Base-by-base conservation (phyloP, 176 grass and related monocot species). In the Elaeis guineensis region DNA sequence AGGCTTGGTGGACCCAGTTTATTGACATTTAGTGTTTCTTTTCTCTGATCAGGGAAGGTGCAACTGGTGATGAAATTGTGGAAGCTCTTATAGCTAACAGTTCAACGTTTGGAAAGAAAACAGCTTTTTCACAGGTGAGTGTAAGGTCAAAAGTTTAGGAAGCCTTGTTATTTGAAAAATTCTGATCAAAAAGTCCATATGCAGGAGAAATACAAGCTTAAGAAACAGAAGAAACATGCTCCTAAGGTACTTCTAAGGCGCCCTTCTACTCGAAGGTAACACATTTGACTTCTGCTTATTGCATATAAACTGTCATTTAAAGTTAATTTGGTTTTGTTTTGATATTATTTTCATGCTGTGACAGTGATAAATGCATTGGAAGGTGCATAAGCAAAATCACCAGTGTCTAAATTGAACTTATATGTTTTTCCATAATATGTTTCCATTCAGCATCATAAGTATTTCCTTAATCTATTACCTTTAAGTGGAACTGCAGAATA, bases 161-260 rank as follows among this genome's bases (percentile, higher is more conserved):
- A 11, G 5, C 26, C 16, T 22, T 21, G 4, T 72, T 28, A 32
- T 54, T 22, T 21, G 26, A 39, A 5, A 54, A 1, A 17, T 21
- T 21, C n/a, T 20, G 26, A 62, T 63, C 6, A 26, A 44, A 29
- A 4, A 54, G 8, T 51, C 62, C 17, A 8, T 55, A 2, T 32
- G 20, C 70, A 97, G 92, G 87, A 97, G 78, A 98, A 98, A 73
- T 98, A 98, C 79, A 98, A 92, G 57, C 64, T 85, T 20, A 98
- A 98, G 71, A 98, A 98, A 83, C 93, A 98, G 59, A 98, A 98
- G 81, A 98, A 98, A 75, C 89, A 98, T 48, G 93, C 84, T 7
- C 87, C 87, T 44, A 98, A 98, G 69, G 93, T 98, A 50, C 93
- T 98, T 57, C 49, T 98, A 28, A 81, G 84, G 35, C 87, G 82